phyloP scores from a whole-genome alignment of 2,329 filamentous ascomycete species.

The Tolypocladium endophyticum region DNA sequence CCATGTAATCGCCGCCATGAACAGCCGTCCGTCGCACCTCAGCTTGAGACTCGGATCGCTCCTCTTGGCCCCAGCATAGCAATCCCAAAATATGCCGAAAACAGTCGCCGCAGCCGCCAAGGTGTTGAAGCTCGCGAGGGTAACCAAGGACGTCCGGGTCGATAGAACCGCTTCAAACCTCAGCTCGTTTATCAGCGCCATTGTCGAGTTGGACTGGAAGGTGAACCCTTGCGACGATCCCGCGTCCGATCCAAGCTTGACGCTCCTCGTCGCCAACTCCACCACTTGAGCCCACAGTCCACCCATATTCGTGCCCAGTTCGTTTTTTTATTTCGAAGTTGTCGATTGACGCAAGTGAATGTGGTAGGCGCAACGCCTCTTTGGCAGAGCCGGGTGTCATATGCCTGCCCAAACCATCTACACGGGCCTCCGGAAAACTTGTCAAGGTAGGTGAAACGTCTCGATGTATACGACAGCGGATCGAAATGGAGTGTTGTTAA shows the following conservation, averaged over 20 bases:
- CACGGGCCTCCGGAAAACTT: neutral
- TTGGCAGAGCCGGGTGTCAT: slow-evolving; percentile 1
- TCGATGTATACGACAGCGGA: neutral
- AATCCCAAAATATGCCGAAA: slow-evolving; percentile 45
- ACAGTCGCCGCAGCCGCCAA: slow-evolving; percentile 46
- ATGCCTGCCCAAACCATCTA: slow-evolving; percentile 1
- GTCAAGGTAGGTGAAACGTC: neutral
- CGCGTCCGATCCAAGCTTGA: slow-evolving; percentile 3
- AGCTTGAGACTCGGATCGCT: slow-evolving; percentile 28
- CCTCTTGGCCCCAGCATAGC: slow-evolving; percentile 34
- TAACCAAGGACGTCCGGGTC: slow-evolving; percentile 49
- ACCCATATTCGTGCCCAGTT: neutral
- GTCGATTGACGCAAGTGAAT: neutral
- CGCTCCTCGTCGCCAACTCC: slow-evolving; percentile 7
- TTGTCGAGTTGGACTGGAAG: slow-evolving; percentile 29
- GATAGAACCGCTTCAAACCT: slow-evolving; percentile 44
- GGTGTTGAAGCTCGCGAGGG: slow-evolving; percentile 51
- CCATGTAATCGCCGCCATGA: no score
- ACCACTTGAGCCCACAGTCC: slow-evolving; percentile 4
- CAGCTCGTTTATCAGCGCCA: slow-evolving; percentile 38
- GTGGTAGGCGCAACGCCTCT: slow-evolving; percentile 10
- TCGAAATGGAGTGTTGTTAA: neutral
- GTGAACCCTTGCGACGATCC: slow-evolving; percentile 13
- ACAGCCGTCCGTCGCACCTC: slow-evolving; percentile 20
- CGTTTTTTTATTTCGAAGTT: neutral